Conservation (phyloP, 345 rosid species). For the Hirschfeldia incana region DNA sequence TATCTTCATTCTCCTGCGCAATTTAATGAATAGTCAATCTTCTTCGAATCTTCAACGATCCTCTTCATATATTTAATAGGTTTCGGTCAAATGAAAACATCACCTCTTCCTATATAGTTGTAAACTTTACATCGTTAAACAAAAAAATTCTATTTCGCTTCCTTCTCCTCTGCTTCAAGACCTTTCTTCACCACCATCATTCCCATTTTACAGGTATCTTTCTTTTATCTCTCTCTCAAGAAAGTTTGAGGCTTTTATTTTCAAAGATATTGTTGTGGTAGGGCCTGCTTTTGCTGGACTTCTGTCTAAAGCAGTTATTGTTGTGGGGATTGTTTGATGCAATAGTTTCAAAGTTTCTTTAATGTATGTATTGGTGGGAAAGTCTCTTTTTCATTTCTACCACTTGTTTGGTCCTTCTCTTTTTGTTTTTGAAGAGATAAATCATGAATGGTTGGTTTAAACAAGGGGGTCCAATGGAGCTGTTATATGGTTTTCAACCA, state of each 20-base stretch:
- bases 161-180: constrained; percentile 10
- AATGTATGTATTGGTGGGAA: constrained; percentile 16
- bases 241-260: constrained; percentile 23
- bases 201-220: constrained; percentile 9
- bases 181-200: constrained; percentile 19
- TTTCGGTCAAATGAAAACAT: constrained; percentile 29
- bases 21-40: constrained; percentile 1
- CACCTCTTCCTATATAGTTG: constrained; percentile 13
- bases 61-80: background rate
- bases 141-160: constrained; percentile 20
- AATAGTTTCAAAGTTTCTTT: constrained; percentile 6
- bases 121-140: background rate
- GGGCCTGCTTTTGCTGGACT: constrained; percentile 1
- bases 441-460: constrained; percentile 27
- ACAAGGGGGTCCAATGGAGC: constrained; percentile 16
- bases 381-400: constrained; percentile 10
- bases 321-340: constrained; percentile 6
- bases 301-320: background rate
- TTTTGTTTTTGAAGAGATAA: constrained; percentile 9
- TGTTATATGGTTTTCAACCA: constrained; percentile 23
- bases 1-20: constrained; percentile 23
- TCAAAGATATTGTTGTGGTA: constrained; percentile 17
- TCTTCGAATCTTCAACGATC: constrained; percentile 36
- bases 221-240: background rate
- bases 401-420: background rate